A percentile compares a stretch with the other conserved stretches of the same genome.
phyloP scores from a whole-genome alignment of 352 stramenopile species.

The Phytophthora agathidicida region DNA sequence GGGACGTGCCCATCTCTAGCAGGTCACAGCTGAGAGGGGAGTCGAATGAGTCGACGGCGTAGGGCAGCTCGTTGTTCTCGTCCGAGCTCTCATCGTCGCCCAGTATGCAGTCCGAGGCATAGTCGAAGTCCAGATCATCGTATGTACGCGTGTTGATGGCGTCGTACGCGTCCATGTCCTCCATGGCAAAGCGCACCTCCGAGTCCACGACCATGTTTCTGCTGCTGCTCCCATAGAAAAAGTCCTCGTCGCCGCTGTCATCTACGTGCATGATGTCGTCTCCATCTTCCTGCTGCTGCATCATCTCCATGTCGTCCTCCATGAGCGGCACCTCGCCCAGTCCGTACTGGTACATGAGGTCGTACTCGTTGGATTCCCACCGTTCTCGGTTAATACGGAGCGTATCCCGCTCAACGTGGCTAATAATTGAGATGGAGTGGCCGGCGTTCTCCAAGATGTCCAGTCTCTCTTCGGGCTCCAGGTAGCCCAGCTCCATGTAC shows the following conservation, averaged over 20 bases:
- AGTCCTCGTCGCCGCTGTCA: constrained; percentile 60
- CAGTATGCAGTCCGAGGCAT: constrained; percentile 72
- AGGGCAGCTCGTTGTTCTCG: constrained; percentile 66
- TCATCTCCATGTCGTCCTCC: constrained; percentile 66
- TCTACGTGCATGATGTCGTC: constrained; percentile 57
- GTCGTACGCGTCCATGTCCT: constrained; percentile 81
- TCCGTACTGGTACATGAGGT: constrained; percentile 83
- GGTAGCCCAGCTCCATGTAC: constrained; percentile 85
- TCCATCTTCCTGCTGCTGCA: constrained; percentile 45
- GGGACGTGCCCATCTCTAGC: constrained; percentile 72
- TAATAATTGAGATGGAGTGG: constrained; percentile 69
- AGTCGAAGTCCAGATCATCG: constrained; percentile 70
- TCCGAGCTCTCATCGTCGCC: constrained; percentile 60
- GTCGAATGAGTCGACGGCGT: constrained; percentile 66
- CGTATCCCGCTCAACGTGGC: constrained; percentile 66
- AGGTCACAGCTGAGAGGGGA: constrained; percentile 52
- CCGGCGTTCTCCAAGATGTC: constrained; percentile 77
- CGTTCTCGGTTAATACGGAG: constrained; percentile 81
- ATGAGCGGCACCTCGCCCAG: constrained; percentile 69
- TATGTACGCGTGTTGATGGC: constrained; percentile 54
- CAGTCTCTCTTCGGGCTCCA: constrained; percentile 78
- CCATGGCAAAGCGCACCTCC: constrained; percentile 69
- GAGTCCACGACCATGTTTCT: constrained; percentile 53
- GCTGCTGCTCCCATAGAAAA: constrained; percentile 49
- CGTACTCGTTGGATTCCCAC: constrained; percentile 88